phyloP scores from a whole-genome alignment of 148 eudicot genomes.

The Rhododendron vialii region DNA sequence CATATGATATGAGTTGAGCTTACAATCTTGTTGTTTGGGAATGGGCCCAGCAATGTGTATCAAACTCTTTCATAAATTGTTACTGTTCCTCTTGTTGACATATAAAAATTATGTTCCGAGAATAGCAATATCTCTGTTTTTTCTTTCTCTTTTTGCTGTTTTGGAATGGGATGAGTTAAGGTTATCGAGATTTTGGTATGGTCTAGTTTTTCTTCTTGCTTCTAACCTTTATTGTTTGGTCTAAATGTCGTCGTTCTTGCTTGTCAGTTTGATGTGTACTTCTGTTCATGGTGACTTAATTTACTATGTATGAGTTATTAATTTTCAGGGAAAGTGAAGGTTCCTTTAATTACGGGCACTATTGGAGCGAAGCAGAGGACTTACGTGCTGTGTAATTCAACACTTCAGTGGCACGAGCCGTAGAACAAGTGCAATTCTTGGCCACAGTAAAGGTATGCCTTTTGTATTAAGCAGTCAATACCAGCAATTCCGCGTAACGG shows the following conservation, averaged over 20 bases:
- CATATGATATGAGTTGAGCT: background rate
- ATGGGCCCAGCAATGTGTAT: background rate
- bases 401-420: slow-evolving; percentile 48
- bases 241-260: background rate
- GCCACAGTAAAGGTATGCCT: slow-evolving; percentile 80
- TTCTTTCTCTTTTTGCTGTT: background rate
- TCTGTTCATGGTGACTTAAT: background rate
- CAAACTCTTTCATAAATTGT: background rate
- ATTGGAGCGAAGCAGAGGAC: slow-evolving; percentile 66
- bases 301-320: background rate
- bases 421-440: slow-evolving; percentile 53
- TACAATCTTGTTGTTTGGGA: background rate
- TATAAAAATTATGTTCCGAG: background rate
- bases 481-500: background rate
- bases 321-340: slow-evolving; percentile 85
- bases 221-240: background rate
- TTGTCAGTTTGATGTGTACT: background rate
- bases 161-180: background rate
- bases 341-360: slow-evolving; percentile 56
- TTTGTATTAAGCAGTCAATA: background rate
- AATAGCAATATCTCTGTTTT: background rate
- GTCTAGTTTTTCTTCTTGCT: background rate
- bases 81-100: background rate
- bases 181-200: background rate
- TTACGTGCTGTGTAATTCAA: slow-evolving; percentile 56